Percentiles rank a stretch among this genome's conserved stretches.
Conservation (phyloP, 257 asterid species). For the Datura wrightii region DNA sequence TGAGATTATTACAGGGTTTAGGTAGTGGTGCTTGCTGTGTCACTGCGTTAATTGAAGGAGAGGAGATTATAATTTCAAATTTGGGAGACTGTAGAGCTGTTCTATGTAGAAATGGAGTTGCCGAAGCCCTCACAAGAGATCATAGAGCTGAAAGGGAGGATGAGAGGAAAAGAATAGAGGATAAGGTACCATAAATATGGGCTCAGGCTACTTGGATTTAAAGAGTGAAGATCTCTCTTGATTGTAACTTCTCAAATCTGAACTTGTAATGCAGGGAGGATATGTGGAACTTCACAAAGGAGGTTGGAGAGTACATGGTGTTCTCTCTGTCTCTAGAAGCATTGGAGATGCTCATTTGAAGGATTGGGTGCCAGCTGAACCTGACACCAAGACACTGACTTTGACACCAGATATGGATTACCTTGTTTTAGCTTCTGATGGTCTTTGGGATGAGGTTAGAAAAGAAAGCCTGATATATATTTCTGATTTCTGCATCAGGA, state of each 20-base stretch:
- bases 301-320: conserved; percentile 89
- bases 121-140: conserved; percentile 73
- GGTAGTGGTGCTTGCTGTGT: conserved; percentile 86
- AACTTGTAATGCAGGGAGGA: conserved; percentile 62
- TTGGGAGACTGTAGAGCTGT: conserved; percentile 75
- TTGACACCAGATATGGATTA: conserved; percentile 76
- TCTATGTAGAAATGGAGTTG: conserved; percentile 59
- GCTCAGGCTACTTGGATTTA: not conserved
- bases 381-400: conserved; percentile 63
- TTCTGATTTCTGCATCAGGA: no score
- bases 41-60: conserved; percentile 74
- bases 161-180: conserved; percentile 77
- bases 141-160: conserved; percentile 74
- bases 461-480: no score
- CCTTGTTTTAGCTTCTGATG: conserved; percentile 86
- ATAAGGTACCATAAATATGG: conserved; percentile 48
- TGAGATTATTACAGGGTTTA: conserved; percentile 53
- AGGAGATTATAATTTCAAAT: conserved; percentile 68
- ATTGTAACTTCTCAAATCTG: not conserved
- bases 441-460: conserved; percentile 87
- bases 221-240: not conserved
- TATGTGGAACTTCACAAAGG: conserved; percentile 81
- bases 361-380: conserved; percentile 82
- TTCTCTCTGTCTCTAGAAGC: conserved; percentile 85
- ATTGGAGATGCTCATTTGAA: conserved; percentile 90